Evolutionary conservation across 2,329 filamentous ascomycete genomes (phyloP).

Genomic region (Mycosphaerella sp.): DNA sequence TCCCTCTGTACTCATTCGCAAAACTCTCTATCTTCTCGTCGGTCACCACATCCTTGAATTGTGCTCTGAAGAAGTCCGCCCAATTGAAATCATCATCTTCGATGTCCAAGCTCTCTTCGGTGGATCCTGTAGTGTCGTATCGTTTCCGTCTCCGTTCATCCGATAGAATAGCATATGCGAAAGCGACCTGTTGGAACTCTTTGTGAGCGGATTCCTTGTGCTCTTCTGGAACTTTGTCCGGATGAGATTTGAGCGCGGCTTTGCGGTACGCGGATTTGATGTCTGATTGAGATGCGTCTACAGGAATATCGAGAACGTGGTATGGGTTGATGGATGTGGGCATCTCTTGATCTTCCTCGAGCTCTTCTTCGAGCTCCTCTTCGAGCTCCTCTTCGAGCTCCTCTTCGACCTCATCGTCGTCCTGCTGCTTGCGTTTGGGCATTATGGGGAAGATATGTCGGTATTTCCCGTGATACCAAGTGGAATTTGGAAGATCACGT

Average conservation of each 20-base stretch:
- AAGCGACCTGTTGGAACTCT: slow-evolving; percentile 83
- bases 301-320: slow-evolving; percentile 63
- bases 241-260: slow-evolving; percentile 75
- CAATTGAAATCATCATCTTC: slow-evolving; percentile 70
- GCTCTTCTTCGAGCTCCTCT: slow-evolving; percentile 9
- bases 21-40: slow-evolving; percentile 69
- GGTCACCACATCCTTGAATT: slow-evolving; percentile 72
- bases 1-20: slow-evolving; percentile 70
- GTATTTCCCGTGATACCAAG: background rate
- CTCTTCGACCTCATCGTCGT: slow-evolving; percentile 8
- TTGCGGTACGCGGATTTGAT: slow-evolving; percentile 91
- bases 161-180: slow-evolving; percentile 89
- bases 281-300: slow-evolving; percentile 63
- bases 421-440: slow-evolving; percentile 15
- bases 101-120: slow-evolving; percentile 66
- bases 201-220: slow-evolving; percentile 66
- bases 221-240: slow-evolving; percentile 50
- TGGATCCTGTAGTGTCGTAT: slow-evolving; percentile 87
- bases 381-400: slow-evolving; percentile 3
- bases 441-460: slow-evolving; percentile 9
- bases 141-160: slow-evolving; percentile 71
- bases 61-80: slow-evolving; percentile 79
- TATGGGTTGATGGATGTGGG: slow-evolving; percentile 72
- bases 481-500: background rate
- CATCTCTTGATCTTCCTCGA: slow-evolving; percentile 41